Conservation (phyloP, 371 early-diverging fungal genomes). For the Apophysomyces variabilis region DNA sequence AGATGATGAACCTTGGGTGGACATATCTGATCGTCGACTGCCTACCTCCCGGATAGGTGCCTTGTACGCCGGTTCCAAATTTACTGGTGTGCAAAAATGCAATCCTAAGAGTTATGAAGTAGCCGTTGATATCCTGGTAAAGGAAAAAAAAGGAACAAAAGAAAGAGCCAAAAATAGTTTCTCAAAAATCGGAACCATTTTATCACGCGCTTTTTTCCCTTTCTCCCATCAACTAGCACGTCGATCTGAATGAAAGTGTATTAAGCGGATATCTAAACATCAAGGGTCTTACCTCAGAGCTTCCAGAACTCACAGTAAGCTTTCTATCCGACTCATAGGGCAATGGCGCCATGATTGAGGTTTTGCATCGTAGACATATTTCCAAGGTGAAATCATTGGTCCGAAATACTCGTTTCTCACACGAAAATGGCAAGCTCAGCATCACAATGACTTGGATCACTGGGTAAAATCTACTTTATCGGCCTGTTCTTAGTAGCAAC, state of each 20-base stretch:
- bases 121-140: constrained; percentile 72
- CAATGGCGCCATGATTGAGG: not conserved
- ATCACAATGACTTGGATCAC: constrained; percentile 73
- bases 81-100: constrained; percentile 70
- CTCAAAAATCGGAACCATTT: not conserved
- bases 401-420: constrained; percentile 80
- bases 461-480: constrained; percentile 63
- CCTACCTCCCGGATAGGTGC: constrained; percentile 26
- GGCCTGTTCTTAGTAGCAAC: not conserved
- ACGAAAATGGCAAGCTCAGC: constrained; percentile 87
- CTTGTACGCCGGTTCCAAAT: constrained; percentile 66
- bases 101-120: constrained; percentile 68
- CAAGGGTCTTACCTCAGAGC: constrained; percentile 73
- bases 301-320: constrained; percentile 51
- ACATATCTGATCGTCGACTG: constrained; percentile 29
- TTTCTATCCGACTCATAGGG: not conserved
- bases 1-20: constrained; percentile 33
- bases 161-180: not conserved
- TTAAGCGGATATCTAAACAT: constrained; percentile 80
- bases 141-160: not conserved
- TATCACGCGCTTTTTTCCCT: not conserved
- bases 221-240: constrained; percentile 51
- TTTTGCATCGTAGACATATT: constrained; percentile 62
- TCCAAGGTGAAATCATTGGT: constrained; percentile 87
- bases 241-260: constrained; percentile 67